Conservation (phyloP, 176 grass and related monocot species). For the Avena atlantica region DNA sequence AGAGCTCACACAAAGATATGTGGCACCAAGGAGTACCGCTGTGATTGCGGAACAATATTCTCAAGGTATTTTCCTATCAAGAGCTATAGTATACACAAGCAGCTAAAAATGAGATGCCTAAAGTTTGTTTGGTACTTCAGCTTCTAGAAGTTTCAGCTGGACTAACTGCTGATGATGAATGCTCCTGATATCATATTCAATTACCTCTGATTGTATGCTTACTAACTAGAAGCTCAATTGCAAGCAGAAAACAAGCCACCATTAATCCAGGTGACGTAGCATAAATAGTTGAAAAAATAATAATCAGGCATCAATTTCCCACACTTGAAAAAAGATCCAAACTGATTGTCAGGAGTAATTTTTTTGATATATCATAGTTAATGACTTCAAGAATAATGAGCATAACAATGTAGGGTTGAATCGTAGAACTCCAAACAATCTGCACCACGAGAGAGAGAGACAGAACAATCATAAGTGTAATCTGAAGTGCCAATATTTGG, state of each 20-base stretch:
- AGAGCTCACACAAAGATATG: slow-evolving; percentile 30
- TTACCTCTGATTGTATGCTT: not conserved
- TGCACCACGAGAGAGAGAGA: not conserved
- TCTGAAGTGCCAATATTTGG: not conserved
- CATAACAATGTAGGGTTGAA: not conserved
- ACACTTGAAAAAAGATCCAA: not conserved
- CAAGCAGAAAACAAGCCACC: not conserved
- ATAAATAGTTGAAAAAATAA: not conserved
- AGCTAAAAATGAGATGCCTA: not conserved
- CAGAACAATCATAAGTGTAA: not conserved
- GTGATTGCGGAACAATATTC: slow-evolving; percentile 38
- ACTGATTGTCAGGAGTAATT: not conserved
- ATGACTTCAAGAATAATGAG: not conserved
- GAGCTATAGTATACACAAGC: not conserved
- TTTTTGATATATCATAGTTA: not conserved
- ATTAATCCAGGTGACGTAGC: not conserved
- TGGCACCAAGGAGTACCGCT: slow-evolving; percentile 32
- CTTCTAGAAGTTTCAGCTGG: not conserved
- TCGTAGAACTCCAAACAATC: not conserved
- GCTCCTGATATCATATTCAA: not conserved
- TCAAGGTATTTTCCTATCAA: slow-evolving; percentile 29
- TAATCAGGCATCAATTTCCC: not conserved
- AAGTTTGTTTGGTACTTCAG: slow-evolving; percentile 1
- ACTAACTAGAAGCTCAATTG: not conserved
- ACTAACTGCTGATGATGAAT: not conserved